Percentiles rank a stretch among this genome's conserved stretches.
phyloP scores from a whole-genome alignment of 805 yeast genomes.

The Brettanomyces custersianus region DNA sequence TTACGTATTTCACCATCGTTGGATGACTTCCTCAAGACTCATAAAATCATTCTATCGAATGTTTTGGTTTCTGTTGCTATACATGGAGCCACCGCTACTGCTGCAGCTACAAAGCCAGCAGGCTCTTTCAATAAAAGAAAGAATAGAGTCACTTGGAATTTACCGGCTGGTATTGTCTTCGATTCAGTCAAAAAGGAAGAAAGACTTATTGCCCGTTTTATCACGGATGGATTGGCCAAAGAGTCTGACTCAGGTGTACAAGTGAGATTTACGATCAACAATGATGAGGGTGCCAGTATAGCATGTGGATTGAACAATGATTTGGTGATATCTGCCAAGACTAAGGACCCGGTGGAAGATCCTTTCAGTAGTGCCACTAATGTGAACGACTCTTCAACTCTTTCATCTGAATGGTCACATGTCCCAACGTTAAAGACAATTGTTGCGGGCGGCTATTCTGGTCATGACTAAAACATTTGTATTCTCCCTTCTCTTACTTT shows the following conservation, averaged over 20 bases:
- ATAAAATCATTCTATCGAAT: constrained; percentile 42
- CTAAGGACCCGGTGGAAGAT: constrained; percentile 21
- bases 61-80: constrained; percentile 54
- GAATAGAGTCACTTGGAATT: constrained; percentile 82
- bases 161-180: constrained; percentile 32
- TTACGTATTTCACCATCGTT: constrained; percentile 47
- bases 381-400: constrained; percentile 2
- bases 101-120: constrained; percentile 84
- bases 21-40: constrained; percentile 24
- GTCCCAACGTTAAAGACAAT: constrained; percentile 39
- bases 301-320: constrained; percentile 33
- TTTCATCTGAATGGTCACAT: constrained; percentile 20
- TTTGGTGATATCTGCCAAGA: constrained; percentile 23
- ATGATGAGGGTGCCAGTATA: constrained; percentile 33
- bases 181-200: constrained; percentile 36
- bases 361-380: constrained; percentile 25
- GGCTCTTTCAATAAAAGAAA: constrained; percentile 86
- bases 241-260: constrained; percentile 73
- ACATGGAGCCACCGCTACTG: constrained; percentile 50
- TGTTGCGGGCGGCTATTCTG: constrained; percentile 41
- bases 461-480: constrained; percentile 22
- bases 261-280: constrained; percentile 46
- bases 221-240: constrained; percentile 61
- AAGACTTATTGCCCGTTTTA: constrained; percentile 76
- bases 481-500: neutral